Base-by-base conservation (phyloP, 2,329 filamentous ascomycete genomes). In the Hypomyces perniciosus region DNA sequence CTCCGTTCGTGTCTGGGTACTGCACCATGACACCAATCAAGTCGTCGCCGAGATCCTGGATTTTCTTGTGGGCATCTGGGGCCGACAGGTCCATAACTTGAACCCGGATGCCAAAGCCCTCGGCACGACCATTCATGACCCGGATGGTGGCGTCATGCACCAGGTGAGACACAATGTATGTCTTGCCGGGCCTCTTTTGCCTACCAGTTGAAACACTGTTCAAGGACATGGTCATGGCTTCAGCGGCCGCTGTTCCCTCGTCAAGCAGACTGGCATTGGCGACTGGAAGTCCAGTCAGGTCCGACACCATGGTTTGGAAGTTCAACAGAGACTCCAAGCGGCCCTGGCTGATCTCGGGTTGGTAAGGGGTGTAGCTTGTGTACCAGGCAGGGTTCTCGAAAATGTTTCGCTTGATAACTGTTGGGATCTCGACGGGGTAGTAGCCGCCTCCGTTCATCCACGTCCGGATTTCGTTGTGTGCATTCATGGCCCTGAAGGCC, bases 361-460 rank as follows among this genome's bases (percentile, higher is more conserved):
- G 92, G 71, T 96, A 97, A 12, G 92, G 92, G 0, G 92, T 96
- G 69, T 97, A 96, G 72, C 90, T 96, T 38, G 92, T 97, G 69
- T 97, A 97, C 92, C 92, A 97, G 8, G 85, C 90, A 5, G 92
- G 92, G 67, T 87, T 92, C 76, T 97, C 90, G 52, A 97, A 74
- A 4, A 97, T 79, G 66, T 96, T 96, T 59, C 91, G 80, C 76
- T 93, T 89, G 67, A 97, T 95, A 51, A 96, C 91, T 50, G 89
- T 81, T 4, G 92, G 92, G 1, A 88, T 86, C 59, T 86, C 80
- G n/a, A 90, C 92, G 34, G 83, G 85, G 58, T 92, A 90, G 76
- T 96, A 97, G 52, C 92, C 92, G 52, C 81, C 83, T 4, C 92
- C 92, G 58, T 96, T 91, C 64, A 92, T 87, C 63, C 82, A 91